A percentile compares a stretch with the other conserved stretches of the same genome.
Conservation (phyloP, 78 protist species). For the Bodo saltans region DNA sequence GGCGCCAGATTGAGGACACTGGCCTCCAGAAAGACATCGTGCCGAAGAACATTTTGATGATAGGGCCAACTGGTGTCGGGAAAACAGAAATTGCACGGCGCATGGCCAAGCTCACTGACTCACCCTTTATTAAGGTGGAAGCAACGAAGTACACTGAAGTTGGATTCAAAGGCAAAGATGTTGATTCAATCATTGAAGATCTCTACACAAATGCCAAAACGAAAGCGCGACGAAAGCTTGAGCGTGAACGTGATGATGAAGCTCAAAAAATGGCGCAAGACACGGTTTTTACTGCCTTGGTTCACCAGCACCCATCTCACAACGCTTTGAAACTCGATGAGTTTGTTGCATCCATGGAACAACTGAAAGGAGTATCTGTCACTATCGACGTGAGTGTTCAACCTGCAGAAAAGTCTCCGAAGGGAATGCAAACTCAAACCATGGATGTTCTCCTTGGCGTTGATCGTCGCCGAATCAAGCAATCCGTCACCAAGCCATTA, state of each 20-base stretch:
- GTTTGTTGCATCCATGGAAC: too few relatives aligned
- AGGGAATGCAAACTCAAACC: background rate
- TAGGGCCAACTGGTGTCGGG: constrained; percentile 51
- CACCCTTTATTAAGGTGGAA: constrained; percentile 91
- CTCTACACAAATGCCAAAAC: constrained; percentile 42
- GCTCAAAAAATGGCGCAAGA: background rate
- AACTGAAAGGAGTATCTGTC: too few relatives aligned
- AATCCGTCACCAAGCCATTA: too few relatives aligned
- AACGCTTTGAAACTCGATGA: background rate
- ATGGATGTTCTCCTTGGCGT: too few relatives aligned
- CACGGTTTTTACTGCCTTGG: background rate
- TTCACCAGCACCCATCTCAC: background rate
- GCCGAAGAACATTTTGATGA: constrained; percentile 91
- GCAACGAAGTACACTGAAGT: constrained; percentile 92
- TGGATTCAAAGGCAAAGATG: constrained; percentile 84
- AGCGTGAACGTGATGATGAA: background rate
- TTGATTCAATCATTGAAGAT: constrained; percentile 71
- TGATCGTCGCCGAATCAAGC: too few relatives aligned
- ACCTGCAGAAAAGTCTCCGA: background rate
- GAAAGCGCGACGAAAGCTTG: background rate
- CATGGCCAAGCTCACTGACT: constrained; percentile 72
- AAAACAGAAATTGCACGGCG: constrained; percentile 84
- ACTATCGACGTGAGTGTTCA: too few relatives aligned
- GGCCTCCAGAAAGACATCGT: constrained; percentile 46
- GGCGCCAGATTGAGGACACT: background rate